phyloP scores from a whole-genome alignment of 2,329 filamentous ascomycete genomes.

The Monosporascus cannonballus region DNA sequence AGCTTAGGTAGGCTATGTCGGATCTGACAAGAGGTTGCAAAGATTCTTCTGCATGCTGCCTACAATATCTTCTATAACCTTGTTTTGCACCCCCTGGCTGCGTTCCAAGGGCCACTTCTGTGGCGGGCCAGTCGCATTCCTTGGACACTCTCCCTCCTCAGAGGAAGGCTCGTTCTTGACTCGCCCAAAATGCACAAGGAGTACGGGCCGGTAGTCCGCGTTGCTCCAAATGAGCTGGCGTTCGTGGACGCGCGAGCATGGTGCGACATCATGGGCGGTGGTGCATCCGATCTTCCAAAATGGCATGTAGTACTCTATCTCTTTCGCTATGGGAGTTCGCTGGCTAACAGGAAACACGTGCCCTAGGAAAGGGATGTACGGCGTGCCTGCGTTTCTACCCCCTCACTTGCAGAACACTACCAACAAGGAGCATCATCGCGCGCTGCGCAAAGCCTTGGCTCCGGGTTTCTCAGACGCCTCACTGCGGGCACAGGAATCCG shows the following conservation, averaged over 20 bases:
- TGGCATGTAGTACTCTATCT: no score
- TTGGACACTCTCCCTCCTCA: no score
- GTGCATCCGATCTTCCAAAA: conserved; percentile 13
- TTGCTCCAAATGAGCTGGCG: conserved; percentile 35
- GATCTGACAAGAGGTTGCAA: no score
- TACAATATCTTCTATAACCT: no score
- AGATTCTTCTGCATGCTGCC: no score
- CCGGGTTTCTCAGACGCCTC: conserved; percentile 26
- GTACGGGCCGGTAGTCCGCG: conserved; percentile 35
- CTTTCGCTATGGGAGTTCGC: not conserved
- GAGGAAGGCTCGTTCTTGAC: not conserved
- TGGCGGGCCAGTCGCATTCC: no score
- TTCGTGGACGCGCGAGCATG: conserved; percentile 30
- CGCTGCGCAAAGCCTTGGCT: conserved; percentile 20
- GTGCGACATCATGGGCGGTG: conserved; percentile 24
- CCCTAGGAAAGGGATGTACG: conserved; percentile 8
- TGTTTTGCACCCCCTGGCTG: no score
- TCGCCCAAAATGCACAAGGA: conserved; percentile 1
- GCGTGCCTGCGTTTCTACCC: conserved; percentile 8
- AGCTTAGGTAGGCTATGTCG: no score
- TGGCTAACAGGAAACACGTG: conserved; percentile 1
- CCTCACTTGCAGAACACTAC: conserved; percentile 15
- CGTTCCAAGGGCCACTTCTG: no score
- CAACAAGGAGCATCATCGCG: conserved; percentile 18
- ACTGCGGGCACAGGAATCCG: conserved; percentile 27